A percentile compares a stretch with the other conserved stretches of the same genome.
phyloP scores from a whole-genome alignment of 2,329 filamentous ascomycete genomes.

The Rosellinia necatrix region DNA sequence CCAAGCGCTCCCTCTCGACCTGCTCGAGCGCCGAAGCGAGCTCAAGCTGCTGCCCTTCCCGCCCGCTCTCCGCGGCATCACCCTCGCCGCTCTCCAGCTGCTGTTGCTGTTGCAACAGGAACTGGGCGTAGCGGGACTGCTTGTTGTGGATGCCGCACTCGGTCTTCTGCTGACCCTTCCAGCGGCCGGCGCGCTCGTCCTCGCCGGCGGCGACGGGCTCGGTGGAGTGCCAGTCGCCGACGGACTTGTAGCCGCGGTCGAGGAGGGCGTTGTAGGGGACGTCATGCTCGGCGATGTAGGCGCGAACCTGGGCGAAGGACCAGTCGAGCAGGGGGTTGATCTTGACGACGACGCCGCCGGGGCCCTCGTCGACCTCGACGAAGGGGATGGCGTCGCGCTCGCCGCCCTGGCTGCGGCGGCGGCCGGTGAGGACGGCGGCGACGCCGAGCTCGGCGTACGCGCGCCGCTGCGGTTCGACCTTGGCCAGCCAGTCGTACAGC shows the following conservation, averaged over 20 bases:
- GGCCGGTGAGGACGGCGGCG: slow-evolving; percentile 88
- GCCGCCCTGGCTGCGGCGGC: slow-evolving; percentile 88
- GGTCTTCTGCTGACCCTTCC: slow-evolving; percentile 95
- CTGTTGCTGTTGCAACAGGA: slow-evolving; percentile 72
- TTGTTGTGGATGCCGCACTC: slow-evolving; percentile 99
- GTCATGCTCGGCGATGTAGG: slow-evolving; percentile 82
- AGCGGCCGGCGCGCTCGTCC: slow-evolving; percentile 93
- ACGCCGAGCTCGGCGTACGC: slow-evolving; percentile 88
- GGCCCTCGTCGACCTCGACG: slow-evolving; percentile 86
- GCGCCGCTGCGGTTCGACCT: slow-evolving; percentile 93
- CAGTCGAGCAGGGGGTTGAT: slow-evolving; percentile 97
- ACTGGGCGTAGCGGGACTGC: slow-evolving; percentile 89
- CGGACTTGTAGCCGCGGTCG: slow-evolving; percentile 94
- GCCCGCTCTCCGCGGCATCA: too few relatives aligned
- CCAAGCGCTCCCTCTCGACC: slow-evolving; percentile 18
- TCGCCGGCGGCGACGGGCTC: slow-evolving; percentile 87
- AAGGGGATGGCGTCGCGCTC: slow-evolving; percentile 89
- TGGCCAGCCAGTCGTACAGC: slow-evolving; percentile 95
- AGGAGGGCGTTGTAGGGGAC: slow-evolving; percentile 94
- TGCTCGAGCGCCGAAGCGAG: slow-evolving; percentile 21
- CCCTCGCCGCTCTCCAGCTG: slow-evolving; percentile 47
- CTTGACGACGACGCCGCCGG: slow-evolving; percentile 90
- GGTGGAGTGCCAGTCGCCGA: slow-evolving; percentile 98
- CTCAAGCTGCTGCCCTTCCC: slow-evolving; percentile 26
- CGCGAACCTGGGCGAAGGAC: slow-evolving; percentile 86